A percentile compares a stretch with the other conserved stretches of the same genome.
Evolutionary conservation across 345 rosid genomes (phyloP).

Genomic region (Hypericum androsaemum): DNA sequence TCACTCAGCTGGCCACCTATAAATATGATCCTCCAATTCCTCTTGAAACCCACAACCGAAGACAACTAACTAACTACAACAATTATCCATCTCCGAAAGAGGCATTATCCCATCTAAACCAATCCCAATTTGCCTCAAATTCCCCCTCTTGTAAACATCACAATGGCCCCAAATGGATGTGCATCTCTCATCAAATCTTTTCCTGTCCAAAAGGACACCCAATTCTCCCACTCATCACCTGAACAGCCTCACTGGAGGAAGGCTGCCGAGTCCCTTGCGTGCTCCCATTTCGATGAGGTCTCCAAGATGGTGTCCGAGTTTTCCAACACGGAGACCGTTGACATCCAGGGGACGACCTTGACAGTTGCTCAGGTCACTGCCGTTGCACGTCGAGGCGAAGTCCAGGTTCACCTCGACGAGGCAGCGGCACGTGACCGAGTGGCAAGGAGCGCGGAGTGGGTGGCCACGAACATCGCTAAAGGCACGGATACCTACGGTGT

Average conservation of each 20-base stretch:
- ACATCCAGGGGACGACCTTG: constrained; percentile 32
- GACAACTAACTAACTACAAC: too few relatives aligned
- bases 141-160: too few relatives aligned
- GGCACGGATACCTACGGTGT: constrained; percentile 43
- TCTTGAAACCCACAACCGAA: not conserved
- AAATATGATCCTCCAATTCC: not conserved
- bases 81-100: too few relatives aligned
- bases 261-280: constrained; percentile 24
- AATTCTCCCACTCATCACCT: too few relatives aligned
- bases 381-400: constrained; percentile 20
- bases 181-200: too few relatives aligned
- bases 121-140: too few relatives aligned
- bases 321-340: constrained; percentile 15
- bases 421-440: constrained; percentile 28
- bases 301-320: constrained; percentile 25
- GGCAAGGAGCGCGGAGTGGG: constrained; percentile 31
- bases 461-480: constrained; percentile 19
- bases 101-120: too few relatives aligned
- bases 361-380: constrained; percentile 37
- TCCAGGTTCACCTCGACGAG: constrained; percentile 18
- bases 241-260: constrained; percentile 20
- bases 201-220: too few relatives aligned
- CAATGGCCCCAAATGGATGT: too few relatives aligned
- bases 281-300: constrained; percentile 29
- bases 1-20: not conserved